Base-by-base conservation (phyloP, 768 basidiomycete genomes). In the Lactarius hatsudake region DNA sequence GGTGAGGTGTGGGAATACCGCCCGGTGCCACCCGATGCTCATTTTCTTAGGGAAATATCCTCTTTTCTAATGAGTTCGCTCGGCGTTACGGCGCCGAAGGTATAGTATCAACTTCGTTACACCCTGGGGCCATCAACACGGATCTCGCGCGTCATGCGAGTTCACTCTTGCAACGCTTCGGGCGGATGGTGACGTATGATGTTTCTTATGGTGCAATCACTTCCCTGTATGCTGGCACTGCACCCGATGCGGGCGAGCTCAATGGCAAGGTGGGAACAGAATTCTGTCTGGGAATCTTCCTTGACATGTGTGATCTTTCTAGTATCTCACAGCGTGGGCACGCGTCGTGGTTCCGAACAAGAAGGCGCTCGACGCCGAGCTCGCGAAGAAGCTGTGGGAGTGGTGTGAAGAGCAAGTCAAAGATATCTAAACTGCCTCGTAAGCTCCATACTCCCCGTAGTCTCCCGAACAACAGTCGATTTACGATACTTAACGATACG, bases 41-140 rank as follows among this genome's bases (percentile, higher is more conserved):
- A 43, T 54, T 26, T 12, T n/a, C 23, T 20, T 28, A 71, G 70
- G 68, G 69, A 0, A 76, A 74, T 54, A 68, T 77, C 13, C 55
- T 77, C 32, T 62, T 73, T 43, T 67, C 74, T 5, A 70, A 70
- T 34, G 74, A 74, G 59, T 68, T 77, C 40, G 74, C 72, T 1
- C 55, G 72, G 18, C 70, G 73, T 38, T 73, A 74, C 58, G 73
- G 68, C 2, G 71, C 66, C 53, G 66, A 73, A 5, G 48, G 48
- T 54, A 69, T 77, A 45, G 71, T 74, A 2, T 71, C 74, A 3
- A 73, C 51, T 38, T 59, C 61, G 26, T 38, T 69, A 23, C 23
- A 62, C 23, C 28, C 61, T 17, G 69, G 66, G 6, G 30, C 34
- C 20, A 28, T 66, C n/a, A 38, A 62, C 28, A 40, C 60, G 9